A percentile compares a stretch with the other conserved stretches of the same genome.
Conservation (phyloP, 2,329 filamentous ascomycete species). For the Stagonosporopsis chrysanthemi region DNA sequence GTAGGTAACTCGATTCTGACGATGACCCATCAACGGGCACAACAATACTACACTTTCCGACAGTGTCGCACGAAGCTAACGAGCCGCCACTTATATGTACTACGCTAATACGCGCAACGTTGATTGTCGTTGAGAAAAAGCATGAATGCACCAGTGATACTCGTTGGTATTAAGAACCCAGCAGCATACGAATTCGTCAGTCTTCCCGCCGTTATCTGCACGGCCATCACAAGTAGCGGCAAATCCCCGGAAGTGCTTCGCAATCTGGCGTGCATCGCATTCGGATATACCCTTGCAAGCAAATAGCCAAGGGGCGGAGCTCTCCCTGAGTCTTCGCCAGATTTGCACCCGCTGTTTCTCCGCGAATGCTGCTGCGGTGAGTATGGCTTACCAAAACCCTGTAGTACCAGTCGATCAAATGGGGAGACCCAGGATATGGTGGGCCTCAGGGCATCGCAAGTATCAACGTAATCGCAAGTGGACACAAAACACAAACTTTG, state of each 20-base stretch:
- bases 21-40: neutral
- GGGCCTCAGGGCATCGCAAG: slow-evolving; percentile 4
- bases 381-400: slow-evolving; percentile 28
- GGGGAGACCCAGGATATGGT: slow-evolving; percentile 3
- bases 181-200: slow-evolving; percentile 4
- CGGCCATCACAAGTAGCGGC: slow-evolving; percentile 20
- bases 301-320: neutral
- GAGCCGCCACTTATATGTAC: slow-evolving; percentile 1
- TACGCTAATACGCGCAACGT: neutral
- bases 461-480: slow-evolving; percentile 3
- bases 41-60: slow-evolving; percentile 16
- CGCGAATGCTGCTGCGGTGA: slow-evolving; percentile 34
- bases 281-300: slow-evolving; percentile 4
- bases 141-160: neutral
- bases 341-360: slow-evolving; percentile 26
- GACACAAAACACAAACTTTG: neutral
- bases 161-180: slow-evolving; percentile 1
- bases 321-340: slow-evolving; percentile 5
- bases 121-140: neutral
- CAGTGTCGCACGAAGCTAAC: slow-evolving; percentile 12
- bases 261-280: slow-evolving; percentile 11
- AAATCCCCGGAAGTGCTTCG: slow-evolving; percentile 20
- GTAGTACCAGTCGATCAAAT: slow-evolving; percentile 14
- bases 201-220: slow-evolving; percentile 22
- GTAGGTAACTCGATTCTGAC: neutral